phyloP scores from a whole-genome alignment of 2,329 filamentous ascomycete species.

The Aspergillus floridensis region DNA sequence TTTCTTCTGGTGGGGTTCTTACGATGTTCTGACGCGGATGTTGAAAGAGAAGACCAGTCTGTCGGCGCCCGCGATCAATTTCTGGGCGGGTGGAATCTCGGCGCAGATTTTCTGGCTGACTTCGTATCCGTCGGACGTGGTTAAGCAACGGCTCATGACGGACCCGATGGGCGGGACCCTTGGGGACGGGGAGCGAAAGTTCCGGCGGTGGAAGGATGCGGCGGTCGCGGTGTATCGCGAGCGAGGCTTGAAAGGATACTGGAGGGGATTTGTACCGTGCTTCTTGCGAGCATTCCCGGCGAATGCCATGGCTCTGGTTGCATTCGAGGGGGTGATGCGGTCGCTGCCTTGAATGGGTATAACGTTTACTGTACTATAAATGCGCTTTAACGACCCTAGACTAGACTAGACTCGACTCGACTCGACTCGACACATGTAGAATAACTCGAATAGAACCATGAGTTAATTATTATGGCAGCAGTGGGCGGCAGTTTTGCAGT shows the following conservation, averaged over 20 bases:
- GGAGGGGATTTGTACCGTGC: slow-evolving; percentile 90
- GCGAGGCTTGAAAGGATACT: slow-evolving; percentile 75
- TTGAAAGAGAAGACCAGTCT: slow-evolving; percentile 67
- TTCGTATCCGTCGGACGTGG: slow-evolving; percentile 85
- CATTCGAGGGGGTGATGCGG: slow-evolving; percentile 90
- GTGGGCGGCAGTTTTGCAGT: background rate
- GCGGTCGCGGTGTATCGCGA: slow-evolving; percentile 74
- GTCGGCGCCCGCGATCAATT: slow-evolving; percentile 80
- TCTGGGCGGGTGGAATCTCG: slow-evolving; percentile 92
- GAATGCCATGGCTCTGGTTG: slow-evolving; percentile 88
- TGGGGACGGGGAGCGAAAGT: slow-evolving; percentile 65
- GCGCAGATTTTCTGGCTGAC: slow-evolving; percentile 95
- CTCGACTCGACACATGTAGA: no score
- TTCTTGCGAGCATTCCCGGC: slow-evolving; percentile 93
- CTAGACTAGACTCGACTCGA: background rate
- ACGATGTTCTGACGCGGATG: slow-evolving; percentile 74
- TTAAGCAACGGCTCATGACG: slow-evolving; percentile 97
- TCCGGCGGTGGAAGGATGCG: slow-evolving; percentile 75
- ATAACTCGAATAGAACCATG: no score
- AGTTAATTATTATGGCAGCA: no score
- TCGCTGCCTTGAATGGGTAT: slow-evolving; percentile 34
- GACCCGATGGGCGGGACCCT: slow-evolving; percentile 75
- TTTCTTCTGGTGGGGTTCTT: slow-evolving; percentile 98
- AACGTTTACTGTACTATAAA: background rate
- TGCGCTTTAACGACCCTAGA: background rate